phyloP scores from a whole-genome alignment of 2,329 filamentous ascomycete genomes.

The Pseudocercospora musae region DNA sequence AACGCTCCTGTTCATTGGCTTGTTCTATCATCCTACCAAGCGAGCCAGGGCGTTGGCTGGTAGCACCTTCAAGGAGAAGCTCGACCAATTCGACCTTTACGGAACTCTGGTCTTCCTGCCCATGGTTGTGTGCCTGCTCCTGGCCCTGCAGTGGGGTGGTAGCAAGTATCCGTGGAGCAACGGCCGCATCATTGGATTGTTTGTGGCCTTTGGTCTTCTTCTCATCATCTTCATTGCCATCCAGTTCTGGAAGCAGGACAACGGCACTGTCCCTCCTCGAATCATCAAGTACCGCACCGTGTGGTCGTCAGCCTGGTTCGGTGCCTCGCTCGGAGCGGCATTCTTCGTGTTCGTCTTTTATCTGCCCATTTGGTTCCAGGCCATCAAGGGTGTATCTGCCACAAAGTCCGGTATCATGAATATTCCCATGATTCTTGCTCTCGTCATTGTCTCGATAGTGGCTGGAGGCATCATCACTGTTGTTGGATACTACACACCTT shows the following conservation, averaged over 20 bases:
- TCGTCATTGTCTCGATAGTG: slow-evolving; percentile 44
- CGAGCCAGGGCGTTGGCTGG: slow-evolving; percentile 32
- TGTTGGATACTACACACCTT: slow-evolving; percentile 51
- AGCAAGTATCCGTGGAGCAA: slow-evolving; percentile 46
- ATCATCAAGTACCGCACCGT: slow-evolving; percentile 47
- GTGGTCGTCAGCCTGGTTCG: slow-evolving; percentile 25
- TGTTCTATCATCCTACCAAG: slow-evolving; percentile 37
- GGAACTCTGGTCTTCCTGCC: slow-evolving; percentile 48
- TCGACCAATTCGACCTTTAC: slow-evolving; percentile 47
- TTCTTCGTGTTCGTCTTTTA: slow-evolving; percentile 47
- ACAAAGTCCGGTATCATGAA: slow-evolving; percentile 50
- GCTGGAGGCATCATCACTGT: slow-evolving; percentile 40
- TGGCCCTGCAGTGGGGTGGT: slow-evolving; percentile 52
- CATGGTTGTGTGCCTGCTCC: slow-evolving; percentile 47
- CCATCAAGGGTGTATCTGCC: slow-evolving; percentile 47
- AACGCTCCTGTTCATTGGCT: slow-evolving; percentile 37
- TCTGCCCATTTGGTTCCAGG: slow-evolving; percentile 49
- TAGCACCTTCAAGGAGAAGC: slow-evolving; percentile 35
- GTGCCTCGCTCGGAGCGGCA: slow-evolving; percentile 37
- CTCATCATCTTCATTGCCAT: slow-evolving; percentile 41
- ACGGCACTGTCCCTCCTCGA: slow-evolving; percentile 47
- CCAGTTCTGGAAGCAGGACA: slow-evolving; percentile 42
- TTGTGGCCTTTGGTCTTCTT: slow-evolving; percentile 47
- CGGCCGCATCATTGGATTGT: slow-evolving; percentile 46
- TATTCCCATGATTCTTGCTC: slow-evolving; percentile 45